Percentiles rank a stretch among this genome's conserved stretches.
These are phyloP conservation scores for Rhodamnia rubescens DNA, from an alignment of 345 rosid species.

Conservation along the genomic window DNA sequence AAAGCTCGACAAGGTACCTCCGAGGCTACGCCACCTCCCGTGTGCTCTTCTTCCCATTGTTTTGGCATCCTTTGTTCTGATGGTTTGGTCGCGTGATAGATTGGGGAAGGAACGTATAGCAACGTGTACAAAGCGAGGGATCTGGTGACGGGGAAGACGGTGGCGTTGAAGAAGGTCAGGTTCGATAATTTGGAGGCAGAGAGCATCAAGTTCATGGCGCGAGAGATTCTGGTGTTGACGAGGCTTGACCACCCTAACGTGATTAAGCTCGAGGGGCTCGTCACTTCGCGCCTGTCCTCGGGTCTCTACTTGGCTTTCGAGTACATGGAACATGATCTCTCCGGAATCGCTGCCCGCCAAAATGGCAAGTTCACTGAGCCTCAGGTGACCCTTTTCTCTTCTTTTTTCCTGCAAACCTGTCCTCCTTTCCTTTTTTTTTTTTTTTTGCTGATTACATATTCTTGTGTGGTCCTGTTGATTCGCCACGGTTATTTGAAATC, in stretches of 20 bases:
- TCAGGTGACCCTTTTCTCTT: conserved; percentile 39
- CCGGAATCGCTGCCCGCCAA: conserved; percentile 69
- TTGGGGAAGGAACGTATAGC: conserved; percentile 94
- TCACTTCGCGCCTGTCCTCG: conserved; percentile 79
- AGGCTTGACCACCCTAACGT: conserved; percentile 77
- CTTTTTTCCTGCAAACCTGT: background rate
- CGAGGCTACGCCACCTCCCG: background rate
- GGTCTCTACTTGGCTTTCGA: conserved; percentile 83
- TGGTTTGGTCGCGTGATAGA: conserved; percentile 19
- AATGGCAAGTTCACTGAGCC: conserved; percentile 71
- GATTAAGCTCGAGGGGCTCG: conserved; percentile 82
- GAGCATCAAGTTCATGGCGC: conserved; percentile 91
- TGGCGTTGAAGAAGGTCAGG: conserved; percentile 89
- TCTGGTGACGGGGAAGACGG: conserved; percentile 69
- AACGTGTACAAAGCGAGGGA: conserved; percentile 92
- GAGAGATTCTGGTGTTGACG: conserved; percentile 79
- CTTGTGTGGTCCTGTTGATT: background rate
- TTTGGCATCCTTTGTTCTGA: background rate
- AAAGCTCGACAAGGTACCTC: background rate
- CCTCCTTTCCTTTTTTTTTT: background rate
- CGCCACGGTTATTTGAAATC: background rate
- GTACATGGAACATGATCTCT: conserved; percentile 94
- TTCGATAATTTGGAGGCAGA: conserved; percentile 89
- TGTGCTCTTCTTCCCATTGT: background rate
- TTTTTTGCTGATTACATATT: background rate